Percentiles rank a stretch among this genome's conserved stretches.
Evolutionary conservation across 2,329 filamentous ascomycete genomes (phyloP).

Genomic region (Cladobotryum mycophilum): DNA sequence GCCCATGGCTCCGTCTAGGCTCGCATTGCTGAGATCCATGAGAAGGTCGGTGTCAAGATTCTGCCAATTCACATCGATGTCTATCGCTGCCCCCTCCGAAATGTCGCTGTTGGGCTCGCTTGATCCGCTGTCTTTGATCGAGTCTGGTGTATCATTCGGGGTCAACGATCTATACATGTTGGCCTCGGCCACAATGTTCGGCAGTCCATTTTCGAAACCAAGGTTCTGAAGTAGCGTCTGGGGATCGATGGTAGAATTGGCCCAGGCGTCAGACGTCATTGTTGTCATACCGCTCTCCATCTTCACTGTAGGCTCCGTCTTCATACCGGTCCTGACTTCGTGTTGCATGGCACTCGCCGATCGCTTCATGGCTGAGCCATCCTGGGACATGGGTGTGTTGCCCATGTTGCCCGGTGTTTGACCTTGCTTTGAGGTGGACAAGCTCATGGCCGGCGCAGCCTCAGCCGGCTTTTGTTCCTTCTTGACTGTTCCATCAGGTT

Average conservation of each 20-base stretch:
- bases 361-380: slow-evolving; percentile 42
- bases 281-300: slow-evolving; percentile 16
- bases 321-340: slow-evolving; percentile 27
- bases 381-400: slow-evolving; percentile 46
- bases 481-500: slow-evolving; percentile 41
- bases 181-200: slow-evolving; percentile 47
- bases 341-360: slow-evolving; percentile 39
- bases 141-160: slow-evolving; percentile 59
- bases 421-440: slow-evolving; percentile 41
- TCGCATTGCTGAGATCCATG: slow-evolving; percentile 35
- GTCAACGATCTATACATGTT: slow-evolving; percentile 49
- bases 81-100: slow-evolving; percentile 46
- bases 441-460: slow-evolving; percentile 32
- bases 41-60: slow-evolving; percentile 42
- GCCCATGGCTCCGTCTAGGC: slow-evolving; percentile 15
- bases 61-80: slow-evolving; percentile 48
- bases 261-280: slow-evolving; percentile 28
- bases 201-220: slow-evolving; percentile 28
- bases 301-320: slow-evolving; percentile 25
- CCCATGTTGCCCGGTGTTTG: slow-evolving; percentile 39
- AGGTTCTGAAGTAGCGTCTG: slow-evolving; percentile 32
- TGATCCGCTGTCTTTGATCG: slow-evolving; percentile 51
- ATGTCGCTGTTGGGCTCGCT: slow-evolving; percentile 60
- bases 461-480: slow-evolving; percentile 25
- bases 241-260: slow-evolving; percentile 44